Evolutionary conservation across 1,284 basidiomycete species (phyloP), one percentile per base, ranked within the genome.

Genomic region (Schizopora paradoxa): DNA sequence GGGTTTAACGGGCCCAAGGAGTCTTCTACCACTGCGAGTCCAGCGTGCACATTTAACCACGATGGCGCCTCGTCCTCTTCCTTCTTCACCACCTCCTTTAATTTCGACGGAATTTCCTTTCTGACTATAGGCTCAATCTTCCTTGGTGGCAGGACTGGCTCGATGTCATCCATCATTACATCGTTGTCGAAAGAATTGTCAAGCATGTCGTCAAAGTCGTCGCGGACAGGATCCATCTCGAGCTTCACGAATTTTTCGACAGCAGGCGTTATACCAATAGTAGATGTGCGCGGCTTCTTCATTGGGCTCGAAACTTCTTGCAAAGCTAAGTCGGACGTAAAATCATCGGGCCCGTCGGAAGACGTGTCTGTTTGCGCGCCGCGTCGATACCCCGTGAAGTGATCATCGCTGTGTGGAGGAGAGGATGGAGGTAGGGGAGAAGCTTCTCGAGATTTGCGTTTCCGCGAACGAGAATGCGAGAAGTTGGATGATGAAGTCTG

Each of bases 21-120:
- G 47, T 79, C 82, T 26, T 79, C 73, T 6, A 72, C 67, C 19
- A 85, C 78, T 4, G 69, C 67, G 2, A 88, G 70, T 4, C 78
- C 78, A 48, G 89, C 85, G 56, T 88, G 86, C 2, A 90, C 74
- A 13, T 81, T 77, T 11, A 87, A 70, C 88, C 88, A 93, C 0
- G 82, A 71, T 0, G 85, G 80, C 8, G 73, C 68, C 1, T 67
- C 57, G 25, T 78, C 73, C 19, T 69, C 63, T 49, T 71, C 73
- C 53, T 73, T 73, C 45, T 72, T 71, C 6, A 58, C 51, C 5
- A 57, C 52, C 1, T 50, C 44, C 28, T 58, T 65, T 57, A 38
- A 57, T 42, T 13, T 67, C 64, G 6, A 54, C 47, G 1, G 51
- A 47, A 25, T 58, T 58, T 1, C 44, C 39, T 52, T 70, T 70